Percentiles rank a stretch among this genome's conserved stretches.
phyloP scores from a whole-genome alignment of 2,329 filamentous ascomycete genomes.

The Nemania abortiva region DNA sequence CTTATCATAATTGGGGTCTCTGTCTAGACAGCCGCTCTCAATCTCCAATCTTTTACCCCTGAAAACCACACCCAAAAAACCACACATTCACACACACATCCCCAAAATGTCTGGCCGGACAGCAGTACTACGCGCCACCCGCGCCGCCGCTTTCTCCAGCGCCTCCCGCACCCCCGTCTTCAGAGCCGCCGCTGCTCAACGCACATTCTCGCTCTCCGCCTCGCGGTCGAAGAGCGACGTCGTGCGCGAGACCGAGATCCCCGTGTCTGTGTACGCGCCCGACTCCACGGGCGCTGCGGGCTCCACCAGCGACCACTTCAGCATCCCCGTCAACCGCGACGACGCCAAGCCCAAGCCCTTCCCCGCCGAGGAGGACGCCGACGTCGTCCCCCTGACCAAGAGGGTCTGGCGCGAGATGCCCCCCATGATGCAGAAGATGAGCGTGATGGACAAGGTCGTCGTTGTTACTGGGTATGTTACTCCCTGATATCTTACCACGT shows the following conservation, averaged over 20 bases:
- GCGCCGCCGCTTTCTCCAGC: slow-evolving; percentile 48
- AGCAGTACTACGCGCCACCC: slow-evolving; percentile 49
- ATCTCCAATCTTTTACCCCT: slow-evolving; percentile 15
- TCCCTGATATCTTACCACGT: not conserved
- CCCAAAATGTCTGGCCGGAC: slow-evolving; percentile 51
- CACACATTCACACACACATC: slow-evolving; percentile 28
- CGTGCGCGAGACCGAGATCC: slow-evolving; percentile 68
- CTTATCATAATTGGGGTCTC: slow-evolving; percentile 26
- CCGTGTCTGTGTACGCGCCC: slow-evolving; percentile 66
- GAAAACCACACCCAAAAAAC: not conserved
- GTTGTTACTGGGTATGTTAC: slow-evolving; percentile 74
- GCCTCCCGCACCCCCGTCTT: slow-evolving; percentile 42
- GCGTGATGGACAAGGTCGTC: slow-evolving; percentile 76
- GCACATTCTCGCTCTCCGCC: slow-evolving; percentile 55
- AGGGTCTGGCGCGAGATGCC: slow-evolving; percentile 69
- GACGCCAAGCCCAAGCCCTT: slow-evolving; percentile 58
- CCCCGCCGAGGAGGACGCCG: slow-evolving; percentile 60
- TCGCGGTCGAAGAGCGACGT: slow-evolving; percentile 62
- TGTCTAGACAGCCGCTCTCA: not conserved
- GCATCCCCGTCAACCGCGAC: slow-evolving; percentile 64
- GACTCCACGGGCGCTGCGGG: slow-evolving; percentile 60
- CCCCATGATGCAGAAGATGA: slow-evolving; percentile 76
- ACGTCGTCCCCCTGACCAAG: slow-evolving; percentile 64
- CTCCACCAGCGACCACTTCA: slow-evolving; percentile 63
- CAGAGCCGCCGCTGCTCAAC: slow-evolving; percentile 49